Base-by-base conservation (phyloP, 306 rosid genomes). In the Inga laurina region DNA sequence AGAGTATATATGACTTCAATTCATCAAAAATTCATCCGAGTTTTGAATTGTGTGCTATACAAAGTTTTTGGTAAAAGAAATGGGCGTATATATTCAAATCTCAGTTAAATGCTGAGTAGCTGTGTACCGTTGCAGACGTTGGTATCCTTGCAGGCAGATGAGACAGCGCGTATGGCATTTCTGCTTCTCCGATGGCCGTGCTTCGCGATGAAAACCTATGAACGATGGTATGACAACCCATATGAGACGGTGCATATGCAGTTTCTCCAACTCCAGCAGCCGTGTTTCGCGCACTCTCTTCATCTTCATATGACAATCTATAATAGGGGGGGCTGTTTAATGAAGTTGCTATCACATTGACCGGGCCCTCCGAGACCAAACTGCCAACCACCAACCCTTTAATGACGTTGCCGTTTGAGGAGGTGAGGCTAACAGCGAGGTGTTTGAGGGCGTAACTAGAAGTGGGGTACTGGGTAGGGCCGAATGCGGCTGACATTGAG, bases 321-420 rank as follows among this genome's bases (percentile, higher is more conserved):
- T 93, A 93, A 78, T 86, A 92, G 7, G 89, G 71, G 0, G 98
- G 95, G 67, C 82, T 90, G 84, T 88, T 89, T 84, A 95, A 92
- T 2, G 97, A 90, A 1, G 96, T 85, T 4, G 89, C 97, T 5
- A 92, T 83, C 3, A 95, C 79, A 83, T 56, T 88, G 4, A 95
- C 98, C 3, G 92, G 84, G 1, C 94, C 94, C 0, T 86, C 91
- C 0, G 97, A 90, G 5, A 88, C 3, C 3, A 95, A 72, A 12
- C 84, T 18, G 0, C 97, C 97, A n/a, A 75, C 78, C 34, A 92
- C 91, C 14, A 85, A 24, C 1, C 98, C 98, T 19, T 98, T 96
- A 10, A 92, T 81, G 79, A 92, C 83, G 90, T 91, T 95, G 10
- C 98, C 98, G 77, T 92, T 95, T 0, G 91, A 96, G 3, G 94